Evolutionary conservation across 2,329 filamentous ascomycete genomes (phyloP).

Genomic region (Pseudogymnoascus sp.): DNA sequence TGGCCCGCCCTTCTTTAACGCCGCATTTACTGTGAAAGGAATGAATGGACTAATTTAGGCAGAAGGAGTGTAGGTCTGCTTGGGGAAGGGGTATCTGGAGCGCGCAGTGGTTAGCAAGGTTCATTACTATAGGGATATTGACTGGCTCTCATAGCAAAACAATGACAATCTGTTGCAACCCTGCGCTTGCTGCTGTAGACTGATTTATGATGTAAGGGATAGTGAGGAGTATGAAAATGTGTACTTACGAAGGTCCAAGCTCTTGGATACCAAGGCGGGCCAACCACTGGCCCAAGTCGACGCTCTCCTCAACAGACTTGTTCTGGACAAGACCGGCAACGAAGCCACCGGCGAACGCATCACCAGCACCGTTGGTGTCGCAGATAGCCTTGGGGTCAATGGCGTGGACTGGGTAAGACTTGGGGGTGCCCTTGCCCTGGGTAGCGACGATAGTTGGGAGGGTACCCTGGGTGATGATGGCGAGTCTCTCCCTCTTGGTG

Average conservation of each 20-base stretch:
- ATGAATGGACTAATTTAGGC: constrained; percentile 25
- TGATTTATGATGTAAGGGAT: neutral
- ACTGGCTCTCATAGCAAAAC: neutral
- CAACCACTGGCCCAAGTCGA: constrained; percentile 96
- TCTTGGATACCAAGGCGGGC: constrained; percentile 90
- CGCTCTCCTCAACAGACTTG: constrained; percentile 65
- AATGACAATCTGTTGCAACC: constrained; percentile 6
- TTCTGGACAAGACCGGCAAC: constrained; percentile 80
- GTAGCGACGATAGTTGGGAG: constrained; percentile 79
- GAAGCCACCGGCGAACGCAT: constrained; percentile 94
- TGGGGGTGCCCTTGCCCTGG: constrained; percentile 54
- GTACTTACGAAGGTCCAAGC: constrained; percentile 84
- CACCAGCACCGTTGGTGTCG: constrained; percentile 94
- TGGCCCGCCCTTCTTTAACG: constrained; percentile 31
- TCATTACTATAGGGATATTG: neutral
- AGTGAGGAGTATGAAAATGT: neutral
- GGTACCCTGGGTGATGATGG: constrained; percentile 92
- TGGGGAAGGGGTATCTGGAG: constrained; percentile 68
- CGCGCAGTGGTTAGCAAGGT: constrained; percentile 4
- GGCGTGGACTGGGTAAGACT: constrained; percentile 71
- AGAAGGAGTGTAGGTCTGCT: constrained; percentile 60
- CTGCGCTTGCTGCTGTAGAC: neutral
- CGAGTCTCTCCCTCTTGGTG: constrained; percentile 69
- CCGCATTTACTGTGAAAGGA: constrained; percentile 30
- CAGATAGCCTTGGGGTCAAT: constrained; percentile 74